Evolutionary conservation across 768 basidiomycete genomes (phyloP), one percentile per base, ranked within the genome.

Genomic region (Russula earlei): DNA sequence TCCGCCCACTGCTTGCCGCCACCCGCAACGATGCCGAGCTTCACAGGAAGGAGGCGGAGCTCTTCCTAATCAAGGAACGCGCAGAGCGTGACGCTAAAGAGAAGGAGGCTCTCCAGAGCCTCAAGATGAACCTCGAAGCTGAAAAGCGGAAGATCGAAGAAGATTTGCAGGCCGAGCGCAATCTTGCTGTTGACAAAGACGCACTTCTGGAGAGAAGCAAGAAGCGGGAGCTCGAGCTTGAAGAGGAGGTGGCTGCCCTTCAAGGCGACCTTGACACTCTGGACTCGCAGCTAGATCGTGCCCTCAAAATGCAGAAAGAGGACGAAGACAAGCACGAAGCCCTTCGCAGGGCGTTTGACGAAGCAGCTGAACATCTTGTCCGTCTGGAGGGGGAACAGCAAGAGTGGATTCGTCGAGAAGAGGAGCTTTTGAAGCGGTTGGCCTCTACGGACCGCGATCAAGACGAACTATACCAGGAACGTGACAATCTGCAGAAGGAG

Each of bases 1-100:
- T 99, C 19, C 87, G 94, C 33, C 96, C 96, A 0, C 69, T 98
- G 14, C 78, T 99, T 29, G 91, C 91, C 20, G 94, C 94, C 0
- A 95, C 95, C 1, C 77, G 92, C 17, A 87, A 83, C 60, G 95
- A 98, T 65, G 92, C 94, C 38, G 95, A 95, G 67, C 77, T 98
- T 5, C 79, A 87, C 15, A 79, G 81, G 69, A 95, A 95, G 68
- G 89, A 92, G 52, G 75, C 83, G 1, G 96, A 99, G 65, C 73
- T 97, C 12, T 73, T 79, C 1, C 72, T 92, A 46, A 79, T 83
- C 52, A 87, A 84, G 65, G 92, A 96, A 65, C 76, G 87, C 8
- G 91, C 91, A 0, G 91, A 94, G 66, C 79, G 86, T 27, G 95
- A 98, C 55, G 82, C 87, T 62, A 77, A 77, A 55, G 95, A 94